A percentile compares a stretch with the other conserved stretches of the same genome.
These are phyloP conservation scores for Xylaria longipes DNA, from an alignment of 495 filamentous ascomycete genomes.

Conservation along the genomic window DNA sequence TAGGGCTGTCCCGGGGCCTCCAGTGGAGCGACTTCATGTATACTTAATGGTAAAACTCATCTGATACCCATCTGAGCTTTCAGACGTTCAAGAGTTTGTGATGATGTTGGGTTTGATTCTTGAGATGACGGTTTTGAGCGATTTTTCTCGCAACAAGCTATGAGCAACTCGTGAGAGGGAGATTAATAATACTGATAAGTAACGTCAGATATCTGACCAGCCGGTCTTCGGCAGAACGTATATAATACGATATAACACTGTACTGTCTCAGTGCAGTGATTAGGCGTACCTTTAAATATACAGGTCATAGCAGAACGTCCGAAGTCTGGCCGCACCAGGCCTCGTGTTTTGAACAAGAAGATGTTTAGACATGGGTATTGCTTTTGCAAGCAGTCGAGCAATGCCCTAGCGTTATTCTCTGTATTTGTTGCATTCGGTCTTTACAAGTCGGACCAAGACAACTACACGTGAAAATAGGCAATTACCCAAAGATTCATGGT, in stretches of 20 bases:
- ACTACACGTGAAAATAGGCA: background rate
- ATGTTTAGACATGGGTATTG: background rate
- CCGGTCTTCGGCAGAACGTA: conserved; percentile 27
- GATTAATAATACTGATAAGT: conserved; percentile 25
- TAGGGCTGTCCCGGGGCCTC: conserved; percentile 18
- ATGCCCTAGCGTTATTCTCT: background rate
- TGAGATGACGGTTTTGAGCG: conserved; percentile 24
- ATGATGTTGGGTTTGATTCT: background rate
- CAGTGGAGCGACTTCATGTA: conserved; percentile 21
- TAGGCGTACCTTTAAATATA: conserved; percentile 8
- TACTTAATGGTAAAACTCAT: conserved; percentile 19
- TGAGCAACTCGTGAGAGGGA: conserved; percentile 1
- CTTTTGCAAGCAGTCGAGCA: background rate
- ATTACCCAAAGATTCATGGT: background rate
- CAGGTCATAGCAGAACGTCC: conserved; percentile 3
- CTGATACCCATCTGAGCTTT: background rate
- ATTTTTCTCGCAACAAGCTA: conserved; percentile 20
- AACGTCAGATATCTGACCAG: conserved; percentile 15
- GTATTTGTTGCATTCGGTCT: background rate
- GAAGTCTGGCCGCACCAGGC: conserved; percentile 13
- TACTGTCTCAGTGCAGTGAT: background rate
- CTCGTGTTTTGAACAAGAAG: background rate
- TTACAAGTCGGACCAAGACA: background rate
- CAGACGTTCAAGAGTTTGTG: background rate
- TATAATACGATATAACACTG: conserved; percentile 17